Conservation (phyloP, 75 land plant species). For the Sequoia sempervirens region DNA sequence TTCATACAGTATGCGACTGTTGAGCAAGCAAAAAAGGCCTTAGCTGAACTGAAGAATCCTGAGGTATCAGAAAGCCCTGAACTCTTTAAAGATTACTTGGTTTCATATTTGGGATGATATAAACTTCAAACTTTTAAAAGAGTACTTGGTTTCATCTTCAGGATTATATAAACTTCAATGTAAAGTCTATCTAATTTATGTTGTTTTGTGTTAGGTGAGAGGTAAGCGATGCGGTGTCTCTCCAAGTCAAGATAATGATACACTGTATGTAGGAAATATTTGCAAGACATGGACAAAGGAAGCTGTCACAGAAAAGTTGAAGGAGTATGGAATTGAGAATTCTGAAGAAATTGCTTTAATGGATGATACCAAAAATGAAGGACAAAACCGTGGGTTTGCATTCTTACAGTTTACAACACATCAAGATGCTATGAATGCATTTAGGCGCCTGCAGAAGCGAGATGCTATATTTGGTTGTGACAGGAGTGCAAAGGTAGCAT, state of each 20-base stretch:
- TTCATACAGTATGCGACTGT: conserved; percentile 58
- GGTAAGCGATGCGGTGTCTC: conserved; percentile 28
- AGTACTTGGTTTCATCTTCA: not conserved
- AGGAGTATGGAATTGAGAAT: too few species aligned
- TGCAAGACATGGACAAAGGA: too few species aligned
- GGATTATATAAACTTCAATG: not conserved
- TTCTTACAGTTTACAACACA: too few species aligned
- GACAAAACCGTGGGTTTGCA: too few species aligned
- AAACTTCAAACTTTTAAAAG: not conserved
- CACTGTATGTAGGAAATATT: too few species aligned
- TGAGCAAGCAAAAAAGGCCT: conserved; percentile 55
- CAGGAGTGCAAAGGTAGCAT: too few species aligned
- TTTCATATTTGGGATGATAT: not conserved
- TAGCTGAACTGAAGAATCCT: conserved; percentile 31
- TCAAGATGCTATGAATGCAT: too few species aligned
- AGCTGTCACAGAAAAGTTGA: too few species aligned
- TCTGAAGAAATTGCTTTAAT: too few species aligned
- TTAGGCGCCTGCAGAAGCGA: too few species aligned
- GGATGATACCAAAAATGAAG: too few species aligned
- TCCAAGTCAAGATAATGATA: conserved; percentile 12
- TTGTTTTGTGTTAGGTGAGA: conserved; percentile 21
- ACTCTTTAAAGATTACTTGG: not conserved
- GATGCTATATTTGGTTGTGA: too few species aligned
- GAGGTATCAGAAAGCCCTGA: not conserved
- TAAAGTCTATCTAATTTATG: not conserved